Percentiles rank a stretch among this genome's conserved stretches.
phyloP scores from a whole-genome alignment of 306 rosid species.

The Potentilla sterilis region DNA sequence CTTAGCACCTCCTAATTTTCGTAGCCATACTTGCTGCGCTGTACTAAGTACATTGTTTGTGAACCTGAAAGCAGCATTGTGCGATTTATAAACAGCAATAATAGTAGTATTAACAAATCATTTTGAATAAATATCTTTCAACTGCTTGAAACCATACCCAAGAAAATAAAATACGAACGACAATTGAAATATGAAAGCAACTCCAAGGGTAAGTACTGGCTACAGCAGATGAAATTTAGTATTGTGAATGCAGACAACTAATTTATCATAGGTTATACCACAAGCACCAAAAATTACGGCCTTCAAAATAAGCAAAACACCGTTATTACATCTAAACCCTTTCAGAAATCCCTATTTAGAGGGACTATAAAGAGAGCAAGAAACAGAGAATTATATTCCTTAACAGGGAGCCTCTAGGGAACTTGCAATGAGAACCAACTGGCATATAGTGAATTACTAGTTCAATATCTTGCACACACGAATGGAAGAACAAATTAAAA shows the following conservation, averaged over 20 bases:
- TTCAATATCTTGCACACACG: not conserved
- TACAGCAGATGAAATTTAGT: not conserved
- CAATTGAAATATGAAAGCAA: not conserved
- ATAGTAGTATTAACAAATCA: not conserved
- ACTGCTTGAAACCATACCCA: not conserved
- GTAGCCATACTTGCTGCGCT: conserved; percentile 98
- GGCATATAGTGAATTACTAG: not conserved
- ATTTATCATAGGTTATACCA: not conserved
- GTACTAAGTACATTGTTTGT: conserved; percentile 93
- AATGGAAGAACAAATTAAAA: not conserved
- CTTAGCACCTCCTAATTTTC: conserved; percentile 93
- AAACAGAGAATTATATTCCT: not conserved
- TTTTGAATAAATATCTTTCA: not conserved
- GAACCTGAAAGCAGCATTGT: conserved; percentile 50
- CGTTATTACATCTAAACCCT: not conserved
- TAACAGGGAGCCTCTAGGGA: not conserved
- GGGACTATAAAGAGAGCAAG: not conserved
- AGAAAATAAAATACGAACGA: not conserved
- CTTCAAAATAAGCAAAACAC: not conserved
- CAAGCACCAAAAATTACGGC: not conserved
- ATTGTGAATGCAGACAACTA: not conserved
- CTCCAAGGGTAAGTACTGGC: not conserved
- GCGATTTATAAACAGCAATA: not conserved
- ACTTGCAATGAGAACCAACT: not conserved
- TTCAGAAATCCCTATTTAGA: not conserved